Percentiles rank a stretch among this genome's conserved stretches.
Evolutionary conservation across 1,139 yeast genomes (phyloP).

Genomic region (Candida gigantensis): DNA sequence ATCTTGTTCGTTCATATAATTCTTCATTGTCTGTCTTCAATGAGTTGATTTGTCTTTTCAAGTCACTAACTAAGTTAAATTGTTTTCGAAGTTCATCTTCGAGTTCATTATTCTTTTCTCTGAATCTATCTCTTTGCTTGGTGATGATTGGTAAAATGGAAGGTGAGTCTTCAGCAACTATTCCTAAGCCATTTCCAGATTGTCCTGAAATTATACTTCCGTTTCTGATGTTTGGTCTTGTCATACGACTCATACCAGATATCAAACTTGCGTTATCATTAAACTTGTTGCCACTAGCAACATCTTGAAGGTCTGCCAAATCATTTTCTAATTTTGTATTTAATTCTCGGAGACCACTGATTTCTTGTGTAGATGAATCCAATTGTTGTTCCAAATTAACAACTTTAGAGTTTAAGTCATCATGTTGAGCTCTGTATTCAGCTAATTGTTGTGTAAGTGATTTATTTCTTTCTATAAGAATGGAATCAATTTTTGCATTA

Average conservation of each 20-base stretch:
- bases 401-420: conserved; percentile 36
- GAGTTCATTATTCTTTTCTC: conserved; percentile 74
- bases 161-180: conserved; percentile 30
- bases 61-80: conserved; percentile 52
- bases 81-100: conserved; percentile 78
- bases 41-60: conserved; percentile 62
- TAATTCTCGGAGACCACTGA: conserved; percentile 37
- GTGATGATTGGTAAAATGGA: conserved; percentile 85
- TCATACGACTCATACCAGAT: conserved; percentile 56
- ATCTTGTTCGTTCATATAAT: conserved; percentile 79
- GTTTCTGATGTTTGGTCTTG: conserved; percentile 30
- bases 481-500: conserved; percentile 35
- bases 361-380: conserved; percentile 32
- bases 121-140: conserved; percentile 91
- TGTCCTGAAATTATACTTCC: conserved; percentile 44
- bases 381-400: conserved; percentile 42
- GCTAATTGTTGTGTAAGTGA: conserved; percentile 62
- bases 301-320: conserved; percentile 52
- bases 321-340: conserved; percentile 74
- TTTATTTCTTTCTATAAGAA: conserved; percentile 60
- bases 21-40: conserved; percentile 76
- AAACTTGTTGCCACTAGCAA: conserved; percentile 32
- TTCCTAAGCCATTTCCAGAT: conserved; percentile 28
- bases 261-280: conserved; percentile 70
- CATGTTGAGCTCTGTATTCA: conserved; percentile 54